Percentiles rank a stretch among this genome's conserved stretches.
These are phyloP conservation scores for Elsinoe necatrix DNA, from an alignment of 2,329 filamentous ascomycete genomes.

Conservation along the genomic window DNA sequence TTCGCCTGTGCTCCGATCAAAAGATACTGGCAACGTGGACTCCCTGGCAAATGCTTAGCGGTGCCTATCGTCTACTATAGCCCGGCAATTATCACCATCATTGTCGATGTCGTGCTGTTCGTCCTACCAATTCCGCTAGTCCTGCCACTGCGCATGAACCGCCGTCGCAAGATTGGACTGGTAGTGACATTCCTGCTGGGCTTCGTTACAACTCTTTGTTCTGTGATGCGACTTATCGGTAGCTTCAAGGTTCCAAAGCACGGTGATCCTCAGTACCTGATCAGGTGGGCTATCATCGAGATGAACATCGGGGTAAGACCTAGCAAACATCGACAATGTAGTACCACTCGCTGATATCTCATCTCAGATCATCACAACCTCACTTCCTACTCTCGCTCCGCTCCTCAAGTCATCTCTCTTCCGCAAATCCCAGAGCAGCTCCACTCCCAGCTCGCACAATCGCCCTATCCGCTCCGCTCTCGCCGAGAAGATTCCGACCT, in stretches of 20 bases:
- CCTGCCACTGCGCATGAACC: slow-evolving; percentile 12
- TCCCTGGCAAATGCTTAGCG: slow-evolving; percentile 12
- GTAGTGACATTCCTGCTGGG: slow-evolving; percentile 14
- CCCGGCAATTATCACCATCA: slow-evolving; percentile 15
- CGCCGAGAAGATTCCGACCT: slow-evolving; percentile 1
- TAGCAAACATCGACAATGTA: background rate
- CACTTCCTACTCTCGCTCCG: slow-evolving; percentile 8
- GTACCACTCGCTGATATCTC: background rate
- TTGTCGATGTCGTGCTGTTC: slow-evolving; percentile 14
- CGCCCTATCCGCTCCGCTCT: slow-evolving; percentile 4
- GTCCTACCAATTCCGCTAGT: slow-evolving; percentile 15
- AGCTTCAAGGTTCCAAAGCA: slow-evolving; percentile 6
- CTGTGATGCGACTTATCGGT: slow-evolving; percentile 6
- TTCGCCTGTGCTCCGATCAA: slow-evolving; percentile 14
- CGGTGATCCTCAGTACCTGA: slow-evolving; percentile 9
- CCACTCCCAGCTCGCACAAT: slow-evolving; percentile 1
- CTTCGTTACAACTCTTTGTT: slow-evolving; percentile 14
- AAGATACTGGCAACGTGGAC: slow-evolving; percentile 7
- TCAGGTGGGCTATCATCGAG: slow-evolving; percentile 15
- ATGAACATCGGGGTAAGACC: slow-evolving; percentile 16
- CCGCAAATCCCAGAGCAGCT: slow-evolving; percentile 1
- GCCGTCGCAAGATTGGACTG: slow-evolving; percentile 13
- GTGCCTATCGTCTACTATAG: slow-evolving; percentile 6
- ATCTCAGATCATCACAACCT: slow-evolving; percentile 12
- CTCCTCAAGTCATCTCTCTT: slow-evolving; percentile 10